Conservation (phyloP, 1,139 yeast genomes). For the Diutina scorzettiae region DNA sequence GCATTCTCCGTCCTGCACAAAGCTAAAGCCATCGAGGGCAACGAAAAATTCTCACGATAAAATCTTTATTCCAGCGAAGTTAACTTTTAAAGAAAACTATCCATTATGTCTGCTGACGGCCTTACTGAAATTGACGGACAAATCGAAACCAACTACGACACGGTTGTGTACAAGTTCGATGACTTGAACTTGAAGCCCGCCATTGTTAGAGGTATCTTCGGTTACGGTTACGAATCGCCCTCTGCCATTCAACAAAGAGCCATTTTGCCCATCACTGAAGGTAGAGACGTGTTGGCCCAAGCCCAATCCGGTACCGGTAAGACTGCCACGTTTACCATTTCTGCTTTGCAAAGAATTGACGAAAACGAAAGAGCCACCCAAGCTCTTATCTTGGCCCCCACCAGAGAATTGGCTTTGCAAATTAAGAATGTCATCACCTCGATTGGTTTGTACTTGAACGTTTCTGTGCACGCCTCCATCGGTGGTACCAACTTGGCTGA, state of each 20-base stretch:
- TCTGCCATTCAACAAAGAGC: constrained; percentile 99
- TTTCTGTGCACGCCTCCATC: constrained; percentile 94
- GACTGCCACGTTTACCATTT: constrained; percentile 97
- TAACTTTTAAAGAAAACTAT: not conserved
- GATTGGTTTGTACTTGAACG: constrained; percentile 87
- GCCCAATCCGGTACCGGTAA: constrained; percentile 99
- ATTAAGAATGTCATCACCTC: constrained; percentile 93
- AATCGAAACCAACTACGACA: constrained; percentile 92
- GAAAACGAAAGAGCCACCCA: constrained; percentile 66
- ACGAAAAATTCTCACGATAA: constrained; percentile 3
- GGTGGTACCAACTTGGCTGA: constrained; percentile 94
- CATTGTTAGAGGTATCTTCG: constrained; percentile 82
- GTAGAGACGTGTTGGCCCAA: constrained; percentile 95
- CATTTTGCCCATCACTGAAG: constrained; percentile 90
- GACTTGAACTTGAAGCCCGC: constrained; percentile 74
- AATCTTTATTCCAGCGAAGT: not conserved
- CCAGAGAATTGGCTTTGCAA: constrained; percentile 97
- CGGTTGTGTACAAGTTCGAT: constrained; percentile 81
- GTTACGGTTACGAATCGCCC: constrained; percentile 95
- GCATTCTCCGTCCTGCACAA: constrained; percentile 6
- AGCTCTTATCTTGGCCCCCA: constrained; percentile 95
- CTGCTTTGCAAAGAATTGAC: constrained; percentile 91
- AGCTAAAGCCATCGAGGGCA: not conserved
- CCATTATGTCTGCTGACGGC: constrained; percentile 6
- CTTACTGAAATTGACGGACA: constrained; percentile 6